Evolutionary conservation across 768 basidiomycete species (phyloP).

Genomic region (Saitozyma sp.): DNA sequence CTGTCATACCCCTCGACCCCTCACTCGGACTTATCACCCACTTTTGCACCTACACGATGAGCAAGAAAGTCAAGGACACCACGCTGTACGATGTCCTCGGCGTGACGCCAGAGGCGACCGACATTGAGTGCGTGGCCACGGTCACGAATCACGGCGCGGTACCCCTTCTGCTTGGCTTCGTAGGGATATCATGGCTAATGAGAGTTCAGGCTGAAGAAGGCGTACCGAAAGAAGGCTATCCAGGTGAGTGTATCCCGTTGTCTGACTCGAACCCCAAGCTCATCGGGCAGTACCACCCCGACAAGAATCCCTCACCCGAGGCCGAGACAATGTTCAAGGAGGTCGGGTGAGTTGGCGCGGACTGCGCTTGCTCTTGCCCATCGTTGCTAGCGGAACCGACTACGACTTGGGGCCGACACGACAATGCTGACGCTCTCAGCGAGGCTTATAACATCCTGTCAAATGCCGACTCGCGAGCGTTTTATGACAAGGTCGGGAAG

Average conservation of each 20-base stretch:
- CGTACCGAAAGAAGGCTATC: conserved; percentile 91
- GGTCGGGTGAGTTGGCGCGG: conserved; percentile 64
- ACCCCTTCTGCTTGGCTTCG: background rate
- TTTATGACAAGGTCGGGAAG: conserved; percentile 95
- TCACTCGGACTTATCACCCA: background rate
- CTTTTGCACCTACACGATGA: conserved; percentile 11
- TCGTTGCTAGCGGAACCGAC: too few relatives aligned
- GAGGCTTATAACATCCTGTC: conserved; percentile 86
- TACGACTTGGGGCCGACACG: background rate
- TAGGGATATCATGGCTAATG: too few relatives aligned
- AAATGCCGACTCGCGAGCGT: conserved; percentile 71
- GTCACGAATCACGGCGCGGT: background rate
- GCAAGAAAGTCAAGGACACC: conserved; percentile 51
- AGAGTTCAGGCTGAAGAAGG: conserved; percentile 70
- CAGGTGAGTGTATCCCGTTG: conserved; percentile 60
- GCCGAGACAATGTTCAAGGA: conserved; percentile 97
- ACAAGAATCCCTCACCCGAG: conserved; percentile 89
- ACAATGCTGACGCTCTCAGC: conserved; percentile 42
- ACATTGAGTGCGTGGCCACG: conserved; percentile 43
- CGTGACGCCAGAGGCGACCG: conserved; percentile 49
- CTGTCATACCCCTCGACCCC: too few relatives aligned
- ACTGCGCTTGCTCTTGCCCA: background rate
- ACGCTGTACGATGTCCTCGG: conserved; percentile 52
- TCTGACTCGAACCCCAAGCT: background rate
- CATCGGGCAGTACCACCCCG: conserved; percentile 75